These are phyloP conservation scores for Colletotrichum eremochloae DNA, from an alignment of 2,329 filamentous ascomycete species.

Conservation along the genomic window DNA sequence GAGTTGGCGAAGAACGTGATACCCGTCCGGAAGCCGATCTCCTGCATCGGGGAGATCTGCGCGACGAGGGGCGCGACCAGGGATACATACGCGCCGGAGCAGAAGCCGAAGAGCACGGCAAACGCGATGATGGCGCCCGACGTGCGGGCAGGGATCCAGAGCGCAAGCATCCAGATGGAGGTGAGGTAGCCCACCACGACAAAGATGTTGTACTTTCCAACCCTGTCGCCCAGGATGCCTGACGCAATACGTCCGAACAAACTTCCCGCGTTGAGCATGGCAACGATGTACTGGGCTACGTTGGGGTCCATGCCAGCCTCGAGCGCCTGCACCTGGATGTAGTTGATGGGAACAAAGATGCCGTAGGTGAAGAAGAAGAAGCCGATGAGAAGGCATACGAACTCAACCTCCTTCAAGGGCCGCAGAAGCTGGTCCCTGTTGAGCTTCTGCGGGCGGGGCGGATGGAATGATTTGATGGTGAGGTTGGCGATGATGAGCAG, in stretches of 20 bases:
- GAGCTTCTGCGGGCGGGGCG: conserved; percentile 48
- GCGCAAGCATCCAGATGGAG: conserved; percentile 52
- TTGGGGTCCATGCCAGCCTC: conserved; percentile 47
- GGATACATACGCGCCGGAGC: conserved; percentile 57
- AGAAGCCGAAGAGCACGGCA: conserved; percentile 58
- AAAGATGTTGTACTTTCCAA: conserved; percentile 58
- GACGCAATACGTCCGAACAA: conserved; percentile 54
- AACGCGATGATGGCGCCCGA: conserved; percentile 53
- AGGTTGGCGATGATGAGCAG: conserved; percentile 52
- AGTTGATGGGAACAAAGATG: conserved; percentile 54
- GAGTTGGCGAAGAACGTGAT: conserved; percentile 65
- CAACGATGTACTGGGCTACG: conserved; percentile 52
- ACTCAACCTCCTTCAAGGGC: conserved; percentile 51
- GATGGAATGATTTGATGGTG: conserved; percentile 49
- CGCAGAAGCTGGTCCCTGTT: conserved; percentile 49
- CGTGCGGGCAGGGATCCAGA: conserved; percentile 58
- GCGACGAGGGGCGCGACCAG: conserved; percentile 55
- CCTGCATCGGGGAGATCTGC: conserved; percentile 67
- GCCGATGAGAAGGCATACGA: conserved; percentile 49
- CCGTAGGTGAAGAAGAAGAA: conserved; percentile 55
- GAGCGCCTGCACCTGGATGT: conserved; percentile 51
- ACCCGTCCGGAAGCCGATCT: conserved; percentile 65
- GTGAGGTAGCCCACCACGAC: conserved; percentile 61
- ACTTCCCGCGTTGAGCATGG: conserved; percentile 56
- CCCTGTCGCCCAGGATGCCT: conserved; percentile 51